phyloP scores from a whole-genome alignment of 495 filamentous ascomycete species.

The Clohesyomyces aquaticus region DNA sequence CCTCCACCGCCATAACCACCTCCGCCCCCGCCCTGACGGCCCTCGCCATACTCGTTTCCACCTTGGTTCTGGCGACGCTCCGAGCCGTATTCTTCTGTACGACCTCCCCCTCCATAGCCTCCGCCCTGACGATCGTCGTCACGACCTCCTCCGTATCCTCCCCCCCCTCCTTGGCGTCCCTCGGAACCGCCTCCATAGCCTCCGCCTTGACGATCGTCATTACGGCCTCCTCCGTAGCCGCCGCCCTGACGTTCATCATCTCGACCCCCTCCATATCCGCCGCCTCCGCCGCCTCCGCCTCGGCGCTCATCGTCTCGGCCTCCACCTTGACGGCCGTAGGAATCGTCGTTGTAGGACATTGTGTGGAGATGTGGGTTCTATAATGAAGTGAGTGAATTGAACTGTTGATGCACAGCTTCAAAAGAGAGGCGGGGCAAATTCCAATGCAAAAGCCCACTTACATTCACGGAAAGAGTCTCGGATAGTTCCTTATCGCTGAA shows the following conservation, averaged over 20 bases:
- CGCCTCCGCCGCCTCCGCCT: slow-evolving; percentile 12
- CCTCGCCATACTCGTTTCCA: slow-evolving; percentile 2
- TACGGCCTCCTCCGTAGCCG: slow-evolving; percentile 4
- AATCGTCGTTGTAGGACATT: neutral
- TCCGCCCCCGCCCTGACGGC: neutral
- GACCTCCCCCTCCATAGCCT: slow-evolving; percentile 23
- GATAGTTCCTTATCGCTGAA: too few species aligned
- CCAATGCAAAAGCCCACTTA: neutral
- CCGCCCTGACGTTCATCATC: slow-evolving; percentile 4
- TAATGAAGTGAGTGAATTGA: neutral
- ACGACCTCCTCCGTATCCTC: slow-evolving; percentile 3
- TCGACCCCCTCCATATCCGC: slow-evolving; percentile 15
- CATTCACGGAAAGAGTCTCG: too few species aligned
- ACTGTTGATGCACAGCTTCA: neutral
- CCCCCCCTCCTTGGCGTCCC: slow-evolving; percentile 4
- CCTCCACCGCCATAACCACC: slow-evolving; percentile 16
- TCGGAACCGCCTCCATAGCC: slow-evolving; percentile 9
- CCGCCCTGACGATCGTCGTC: slow-evolving; percentile 10
- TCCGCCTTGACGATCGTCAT: neutral
- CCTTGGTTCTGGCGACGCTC: slow-evolving; percentile 3
- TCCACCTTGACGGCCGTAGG: slow-evolving; percentile 8
- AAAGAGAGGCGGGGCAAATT: neutral
- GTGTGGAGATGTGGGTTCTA: neutral
- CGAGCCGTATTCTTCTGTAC: neutral
- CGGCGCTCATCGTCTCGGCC: slow-evolving; percentile 13